Percentiles rank a stretch among this genome's conserved stretches.
Evolutionary conservation across 768 basidiomycete species (phyloP).

Genomic region (Fomitopsis serialis): DNA sequence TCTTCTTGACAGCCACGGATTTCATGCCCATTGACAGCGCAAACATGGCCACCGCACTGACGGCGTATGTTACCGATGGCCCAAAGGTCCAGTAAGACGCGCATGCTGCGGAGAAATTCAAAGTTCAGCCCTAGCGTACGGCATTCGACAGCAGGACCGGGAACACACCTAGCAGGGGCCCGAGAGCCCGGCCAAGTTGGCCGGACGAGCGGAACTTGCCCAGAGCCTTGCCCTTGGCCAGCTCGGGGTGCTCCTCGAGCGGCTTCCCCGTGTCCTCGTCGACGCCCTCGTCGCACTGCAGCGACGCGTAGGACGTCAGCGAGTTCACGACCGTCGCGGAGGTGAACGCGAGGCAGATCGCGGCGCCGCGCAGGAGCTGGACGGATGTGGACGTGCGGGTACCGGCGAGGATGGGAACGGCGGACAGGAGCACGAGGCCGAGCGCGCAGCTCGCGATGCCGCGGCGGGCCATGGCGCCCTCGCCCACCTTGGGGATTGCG

Average conservation of each 20-base stretch:
- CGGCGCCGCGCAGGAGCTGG: constrained; percentile 59
- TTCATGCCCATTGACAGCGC: constrained; percentile 54
- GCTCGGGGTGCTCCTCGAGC: constrained; percentile 49
- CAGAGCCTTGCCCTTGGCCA: constrained; percentile 80
- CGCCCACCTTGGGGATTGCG: constrained; percentile 66
- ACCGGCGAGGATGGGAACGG: constrained; percentile 54
- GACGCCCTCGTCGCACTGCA: constrained; percentile 79
- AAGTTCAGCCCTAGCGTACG: constrained; percentile 9
- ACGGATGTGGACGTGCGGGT: constrained; percentile 39
- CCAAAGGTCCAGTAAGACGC: constrained; percentile 88
- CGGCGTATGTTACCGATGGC: constrained; percentile 68
- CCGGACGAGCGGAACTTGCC: constrained; percentile 90
- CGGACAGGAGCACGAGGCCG: constrained; percentile 65
- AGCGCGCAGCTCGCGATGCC: constrained; percentile 72
- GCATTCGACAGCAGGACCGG: not conserved
- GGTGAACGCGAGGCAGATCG: constrained; percentile 86
- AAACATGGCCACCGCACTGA: constrained; percentile 62
- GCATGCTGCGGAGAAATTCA: constrained; percentile 49
- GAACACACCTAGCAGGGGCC: constrained; percentile 77
- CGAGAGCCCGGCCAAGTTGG: constrained; percentile 89
- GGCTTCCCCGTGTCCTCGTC: constrained; percentile 56
- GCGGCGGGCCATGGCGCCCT: constrained; percentile 76
- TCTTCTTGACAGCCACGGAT: constrained; percentile 14
- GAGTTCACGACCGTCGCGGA: constrained; percentile 94
- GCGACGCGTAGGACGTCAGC: constrained; percentile 83